Conservation (phyloP, 768 basidiomycete genomes). For the Auricularia heimuer region DNA sequence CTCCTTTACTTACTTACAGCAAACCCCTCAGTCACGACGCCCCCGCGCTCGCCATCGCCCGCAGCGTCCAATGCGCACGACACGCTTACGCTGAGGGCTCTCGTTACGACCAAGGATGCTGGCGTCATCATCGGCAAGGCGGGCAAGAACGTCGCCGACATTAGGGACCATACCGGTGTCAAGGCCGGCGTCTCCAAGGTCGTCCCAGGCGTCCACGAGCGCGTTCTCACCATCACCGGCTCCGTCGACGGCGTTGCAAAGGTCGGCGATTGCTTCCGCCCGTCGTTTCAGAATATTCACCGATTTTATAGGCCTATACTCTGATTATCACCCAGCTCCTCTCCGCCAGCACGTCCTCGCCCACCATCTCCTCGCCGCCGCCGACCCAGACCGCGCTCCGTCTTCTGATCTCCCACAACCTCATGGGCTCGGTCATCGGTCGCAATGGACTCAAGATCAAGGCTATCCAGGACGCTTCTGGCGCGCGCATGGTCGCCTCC, state of each 20-base stretch:
- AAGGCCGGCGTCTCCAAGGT: constrained; percentile 99
- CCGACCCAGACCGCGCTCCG: constrained; percentile 78
- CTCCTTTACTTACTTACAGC: neutral
- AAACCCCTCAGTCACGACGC: neutral
- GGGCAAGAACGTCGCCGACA: constrained; percentile 95
- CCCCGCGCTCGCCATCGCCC: neutral
- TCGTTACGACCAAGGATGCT: constrained; percentile 95
- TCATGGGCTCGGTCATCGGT: constrained; percentile 99
- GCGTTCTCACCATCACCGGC: constrained; percentile 90
- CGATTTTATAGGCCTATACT: constrained; percentile 65
- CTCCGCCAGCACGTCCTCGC: constrained; percentile 59
- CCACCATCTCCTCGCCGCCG: constrained; percentile 34
- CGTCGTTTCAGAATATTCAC: neutral
- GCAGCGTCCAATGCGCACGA: constrained; percentile 36
- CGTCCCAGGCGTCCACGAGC: constrained; percentile 93
- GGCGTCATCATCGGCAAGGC: constrained; percentile 96
- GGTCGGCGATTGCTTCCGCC: constrained; percentile 32
- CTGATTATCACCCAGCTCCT: constrained; percentile 91
- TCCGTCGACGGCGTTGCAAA: constrained; percentile 88
- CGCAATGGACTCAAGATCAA: constrained; percentile 96
- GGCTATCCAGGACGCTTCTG: constrained; percentile 92
- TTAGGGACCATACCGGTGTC: constrained; percentile 91
- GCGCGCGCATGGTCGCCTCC: constrained; percentile 95
- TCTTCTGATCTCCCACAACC: constrained; percentile 95
- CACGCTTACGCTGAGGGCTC: constrained; percentile 80